Conservation (phyloP, 2,329 filamentous ascomycete genomes). For the Botrytis deweyae region DNA sequence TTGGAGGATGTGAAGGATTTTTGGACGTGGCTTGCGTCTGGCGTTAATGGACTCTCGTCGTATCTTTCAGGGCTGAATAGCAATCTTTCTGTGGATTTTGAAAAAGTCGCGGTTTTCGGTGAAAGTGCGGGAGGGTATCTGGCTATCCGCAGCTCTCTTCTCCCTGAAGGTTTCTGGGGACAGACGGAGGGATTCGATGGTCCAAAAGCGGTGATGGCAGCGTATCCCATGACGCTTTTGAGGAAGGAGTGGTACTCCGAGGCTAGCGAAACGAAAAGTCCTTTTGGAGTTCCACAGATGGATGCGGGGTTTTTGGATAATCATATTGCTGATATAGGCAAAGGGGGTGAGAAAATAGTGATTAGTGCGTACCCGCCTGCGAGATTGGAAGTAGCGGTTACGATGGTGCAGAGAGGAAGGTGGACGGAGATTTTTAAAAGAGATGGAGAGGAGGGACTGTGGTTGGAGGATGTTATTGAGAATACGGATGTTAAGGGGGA, state of each 20-base stretch:
- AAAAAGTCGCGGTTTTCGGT: conserved; percentile 16
- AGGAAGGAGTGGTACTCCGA: not conserved
- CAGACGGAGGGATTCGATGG: not conserved
- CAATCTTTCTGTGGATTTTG: conserved; percentile 17
- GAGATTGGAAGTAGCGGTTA: not conserved
- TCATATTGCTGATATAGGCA: not conserved
- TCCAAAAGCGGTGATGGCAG: not conserved
- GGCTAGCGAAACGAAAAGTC: not conserved
- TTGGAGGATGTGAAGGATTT: conserved; percentile 48
- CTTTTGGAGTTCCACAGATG: not conserved
- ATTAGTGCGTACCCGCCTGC: not conserved
- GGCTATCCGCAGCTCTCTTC: not conserved
- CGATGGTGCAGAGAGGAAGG: conserved; percentile 11
- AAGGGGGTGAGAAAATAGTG: not conserved
- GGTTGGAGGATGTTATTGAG: conserved; percentile 10
- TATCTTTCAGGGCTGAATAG: not conserved
- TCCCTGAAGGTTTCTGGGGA: not conserved
- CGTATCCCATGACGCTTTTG: not conserved
- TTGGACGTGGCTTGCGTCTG: conserved; percentile 46
- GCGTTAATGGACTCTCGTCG: not conserved
- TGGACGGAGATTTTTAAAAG: not conserved
- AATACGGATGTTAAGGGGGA: too few species aligned
- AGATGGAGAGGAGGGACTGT: not conserved
- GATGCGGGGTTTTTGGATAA: not conserved
- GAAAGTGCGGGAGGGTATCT: conserved; percentile 24